phyloP scores from a whole-genome alignment of 805 yeast species.

The Dipodascus geniculatus region DNA sequence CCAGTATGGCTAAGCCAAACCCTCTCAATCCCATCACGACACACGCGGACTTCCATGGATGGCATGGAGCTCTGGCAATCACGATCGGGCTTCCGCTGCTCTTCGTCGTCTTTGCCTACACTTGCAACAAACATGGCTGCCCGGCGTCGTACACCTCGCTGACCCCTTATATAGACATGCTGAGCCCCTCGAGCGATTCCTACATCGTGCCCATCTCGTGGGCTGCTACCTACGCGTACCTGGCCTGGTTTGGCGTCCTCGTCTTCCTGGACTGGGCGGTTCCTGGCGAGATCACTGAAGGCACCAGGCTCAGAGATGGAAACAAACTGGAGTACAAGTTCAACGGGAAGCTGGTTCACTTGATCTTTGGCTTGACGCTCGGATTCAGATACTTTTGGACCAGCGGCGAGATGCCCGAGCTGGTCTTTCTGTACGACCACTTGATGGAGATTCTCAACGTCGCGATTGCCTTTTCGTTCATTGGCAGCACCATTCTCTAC shows the following conservation, averaged over 20 bases:
- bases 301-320: conserved; percentile 69
- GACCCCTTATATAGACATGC: conserved; percentile 9
- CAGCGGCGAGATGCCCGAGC: conserved; percentile 57
- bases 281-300: conserved; percentile 54
- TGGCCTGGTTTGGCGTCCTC: conserved; percentile 60
- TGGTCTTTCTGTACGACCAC: conserved; percentile 62
- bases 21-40: conserved; percentile 55
- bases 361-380: conserved; percentile 29
- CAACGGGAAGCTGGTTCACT: conserved; percentile 58
- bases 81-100: conserved; percentile 57
- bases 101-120: conserved; percentile 44
- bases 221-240: conserved; percentile 51
- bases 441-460: conserved; percentile 52
- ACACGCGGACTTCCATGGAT: conserved; percentile 68
- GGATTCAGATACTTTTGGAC: conserved; percentile 41
- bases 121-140: conserved; percentile 42
- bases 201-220: conserved; percentile 12
- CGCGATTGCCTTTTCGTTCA: conserved; percentile 50
- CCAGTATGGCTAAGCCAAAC: background rate
- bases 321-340: conserved; percentile 59
- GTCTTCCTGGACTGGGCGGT: conserved; percentile 50
- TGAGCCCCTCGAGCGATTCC: background rate
- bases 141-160: conserved; percentile 16
- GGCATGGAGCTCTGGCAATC: conserved; percentile 58
- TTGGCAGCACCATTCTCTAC: conserved; percentile 56